Evolutionary conservation across 306 rosid species (phyloP), one percentile per base, ranked within the genome.

Genomic region (Astragalus glycyphyllos): DNA sequence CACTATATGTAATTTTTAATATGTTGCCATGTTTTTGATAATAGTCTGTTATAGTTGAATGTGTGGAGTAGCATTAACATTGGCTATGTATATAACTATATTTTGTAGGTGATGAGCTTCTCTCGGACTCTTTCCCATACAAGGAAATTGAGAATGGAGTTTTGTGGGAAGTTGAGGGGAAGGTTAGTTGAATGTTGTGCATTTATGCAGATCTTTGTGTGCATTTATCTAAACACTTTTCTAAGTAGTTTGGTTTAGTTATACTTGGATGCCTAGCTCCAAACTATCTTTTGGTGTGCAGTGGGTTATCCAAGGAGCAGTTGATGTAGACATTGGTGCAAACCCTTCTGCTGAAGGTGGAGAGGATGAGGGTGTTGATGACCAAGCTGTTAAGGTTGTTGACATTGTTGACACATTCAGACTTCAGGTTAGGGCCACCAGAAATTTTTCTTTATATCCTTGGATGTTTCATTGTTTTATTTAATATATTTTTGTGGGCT

Each of bases 321-420:
- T 87, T 56, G 92, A 90, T 60, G 90, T 94, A 15, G 80, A 90
- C 85, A 94, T 90, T 23, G 97, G 98, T 72, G 98, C 98, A 3
- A 93, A 94, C 80, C 96, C 98, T 34, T 94, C 97, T 37, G 98
- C 97, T 7, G 97, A 90, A 80, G 98, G 89, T 69, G 90, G 73
- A 5, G 94, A 71, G 4, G 93, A 89, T 32, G 96, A 92, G 78
- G 90, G 95, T 62, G 96, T 92, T 69, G 95, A 92, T 83, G 98
- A 92, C 69, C 84, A 85, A 48, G 63, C 84, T 58, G 85, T 65
- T 11, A 89, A 86, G 89, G 79, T 76, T 26, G 85, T 81, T 47
- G 79, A 76, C 65, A 77, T 81, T 67, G 80, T 69, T 13, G 80
- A 80, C 41, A 69, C 71, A 2, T 79, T 79, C 53, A 79, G 79